Evolutionary conservation across 352 stramenopile species (phyloP).

Genomic region (Ophiocytium majus): DNA sequence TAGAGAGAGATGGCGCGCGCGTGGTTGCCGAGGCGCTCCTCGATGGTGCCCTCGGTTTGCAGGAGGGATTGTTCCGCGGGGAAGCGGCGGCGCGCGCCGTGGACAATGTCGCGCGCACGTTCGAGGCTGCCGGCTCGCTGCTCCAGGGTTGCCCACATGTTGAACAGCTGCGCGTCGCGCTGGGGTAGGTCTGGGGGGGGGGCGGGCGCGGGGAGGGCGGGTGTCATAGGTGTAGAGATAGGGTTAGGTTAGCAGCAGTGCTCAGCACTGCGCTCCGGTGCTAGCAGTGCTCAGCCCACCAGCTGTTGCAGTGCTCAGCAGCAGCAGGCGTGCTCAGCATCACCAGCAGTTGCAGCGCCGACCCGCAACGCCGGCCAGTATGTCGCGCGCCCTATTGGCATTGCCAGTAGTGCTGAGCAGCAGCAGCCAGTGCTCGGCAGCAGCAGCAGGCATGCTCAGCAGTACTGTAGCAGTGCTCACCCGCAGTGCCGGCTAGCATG

Average conservation of each 20-base stretch:
- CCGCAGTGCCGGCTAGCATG: slow-evolving; percentile 18
- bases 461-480: not conserved
- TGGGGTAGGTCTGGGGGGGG: slow-evolving; percentile 35
- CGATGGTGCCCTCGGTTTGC: slow-evolving; percentile 49
- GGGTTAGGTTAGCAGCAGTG: too few species aligned
- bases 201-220: not conserved
- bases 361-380: slow-evolving; percentile 21
- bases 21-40: slow-evolving; percentile 37
- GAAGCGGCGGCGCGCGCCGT: slow-evolving; percentile 30
- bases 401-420: too few species aligned
- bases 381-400: slow-evolving; percentile 29
- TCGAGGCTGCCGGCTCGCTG: slow-evolving; percentile 36
- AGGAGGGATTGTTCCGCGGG: slow-evolving; percentile 44
- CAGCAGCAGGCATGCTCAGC: not conserved
- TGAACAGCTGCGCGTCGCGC: slow-evolving; percentile 44
- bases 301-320: not conserved
- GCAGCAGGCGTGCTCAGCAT: not conserved
- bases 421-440: not conserved
- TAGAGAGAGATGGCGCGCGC: slow-evolving; percentile 44
- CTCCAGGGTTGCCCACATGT: slow-evolving; percentile 55
- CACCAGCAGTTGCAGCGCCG: not conserved
- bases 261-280: not conserved
- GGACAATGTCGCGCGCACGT: slow-evolving; percentile 28
- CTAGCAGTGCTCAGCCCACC: not conserved
- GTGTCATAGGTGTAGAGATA: not conserved